Conservation (phyloP, 768 basidiomycete species). For the Cantharellus anzutake region DNA sequence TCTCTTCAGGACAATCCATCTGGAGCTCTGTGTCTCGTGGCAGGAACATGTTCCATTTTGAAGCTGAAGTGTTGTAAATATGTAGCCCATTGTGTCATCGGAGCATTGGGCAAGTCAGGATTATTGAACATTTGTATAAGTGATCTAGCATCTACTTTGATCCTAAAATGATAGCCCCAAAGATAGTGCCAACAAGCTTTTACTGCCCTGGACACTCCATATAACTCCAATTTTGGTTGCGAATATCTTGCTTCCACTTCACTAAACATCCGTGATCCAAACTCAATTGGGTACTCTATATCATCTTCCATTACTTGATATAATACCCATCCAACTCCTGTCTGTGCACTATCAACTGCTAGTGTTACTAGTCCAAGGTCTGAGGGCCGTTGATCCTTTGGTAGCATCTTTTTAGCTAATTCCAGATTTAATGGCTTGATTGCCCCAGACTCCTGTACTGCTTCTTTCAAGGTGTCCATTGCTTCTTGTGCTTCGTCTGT, state of each 20-base stretch:
- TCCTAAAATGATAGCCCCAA: constrained; percentile 16
- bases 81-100: constrained; percentile 25
- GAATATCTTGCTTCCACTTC: constrained; percentile 17
- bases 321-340: no score
- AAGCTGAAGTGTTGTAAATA: constrained; percentile 23
- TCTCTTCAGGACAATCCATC: constrained; percentile 21
- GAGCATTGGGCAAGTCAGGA: constrained; percentile 20
- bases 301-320: no score
- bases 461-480: no score
- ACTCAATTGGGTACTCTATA: no score
- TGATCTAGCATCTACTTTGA: constrained; percentile 17
- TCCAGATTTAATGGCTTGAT: no score
- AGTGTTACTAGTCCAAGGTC: no score
- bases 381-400: no score
- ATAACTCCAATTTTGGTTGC: constrained; percentile 25
- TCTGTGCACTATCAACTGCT: no score
- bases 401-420: no score
- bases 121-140: constrained; percentile 27
- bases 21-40: constrained; percentile 16
- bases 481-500: no score
- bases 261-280: no score
- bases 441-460: no score
- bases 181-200: constrained; percentile 16
- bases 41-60: constrained; percentile 21
- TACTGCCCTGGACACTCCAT: constrained; percentile 20